These are phyloP conservation scores for Cymbidium sinense DNA, from an alignment of 106 monocot species.

Conservation along the genomic window DNA sequence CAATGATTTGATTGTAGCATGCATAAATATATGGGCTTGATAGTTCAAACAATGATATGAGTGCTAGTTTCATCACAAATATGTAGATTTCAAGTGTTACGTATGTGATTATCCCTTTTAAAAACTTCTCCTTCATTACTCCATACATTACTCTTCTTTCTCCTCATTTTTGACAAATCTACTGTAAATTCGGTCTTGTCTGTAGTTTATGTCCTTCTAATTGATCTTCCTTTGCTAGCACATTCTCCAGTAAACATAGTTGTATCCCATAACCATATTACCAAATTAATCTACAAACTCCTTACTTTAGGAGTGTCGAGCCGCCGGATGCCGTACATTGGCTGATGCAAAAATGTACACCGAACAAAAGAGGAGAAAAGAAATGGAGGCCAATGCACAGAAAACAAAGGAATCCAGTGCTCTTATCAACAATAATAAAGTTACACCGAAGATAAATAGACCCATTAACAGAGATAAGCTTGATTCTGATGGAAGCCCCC, in stretches of 20 bases:
- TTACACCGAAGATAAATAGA: slow-evolving; percentile 33
- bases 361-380: slow-evolving; percentile 64
- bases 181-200: too few species aligned
- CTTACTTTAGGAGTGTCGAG: slow-evolving; percentile 55
- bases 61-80: too few species aligned
- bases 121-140: too few species aligned
- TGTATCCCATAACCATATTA: neutral
- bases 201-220: too few species aligned
- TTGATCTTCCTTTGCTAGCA: neutral
- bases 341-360: slow-evolving; percentile 68
- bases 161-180: too few species aligned
- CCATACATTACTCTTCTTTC: too few species aligned
- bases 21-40: too few species aligned
- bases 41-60: too few species aligned
- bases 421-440: slow-evolving; percentile 33
- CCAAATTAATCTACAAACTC: neutral
- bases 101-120: too few species aligned
- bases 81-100: too few species aligned
- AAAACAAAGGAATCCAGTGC: slow-evolving; percentile 44
- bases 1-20: too few species aligned
- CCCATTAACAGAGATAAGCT: slow-evolving; percentile 40
- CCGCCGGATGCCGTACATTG: slow-evolving; percentile 79
- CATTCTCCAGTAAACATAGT: neutral
- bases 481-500: slow-evolving; percentile 54
- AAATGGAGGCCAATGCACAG: slow-evolving; percentile 36